Conservation (phyloP, 306 rosid species). For the Geum urbanum region DNA sequence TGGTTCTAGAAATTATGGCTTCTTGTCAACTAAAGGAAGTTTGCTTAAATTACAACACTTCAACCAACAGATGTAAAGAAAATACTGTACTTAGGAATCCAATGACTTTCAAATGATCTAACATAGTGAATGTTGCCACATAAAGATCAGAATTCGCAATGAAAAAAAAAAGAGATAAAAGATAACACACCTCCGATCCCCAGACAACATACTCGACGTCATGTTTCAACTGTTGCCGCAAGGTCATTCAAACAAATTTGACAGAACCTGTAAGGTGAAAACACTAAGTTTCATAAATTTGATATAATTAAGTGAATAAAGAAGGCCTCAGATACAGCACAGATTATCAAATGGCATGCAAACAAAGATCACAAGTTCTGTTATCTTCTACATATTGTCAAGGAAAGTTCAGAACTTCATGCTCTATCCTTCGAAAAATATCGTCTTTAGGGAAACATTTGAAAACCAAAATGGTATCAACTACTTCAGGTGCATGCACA, state of each 20-base stretch:
- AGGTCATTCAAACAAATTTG: conserved; percentile 69
- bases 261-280: conserved; percentile 38
- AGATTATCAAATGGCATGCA: not conserved
- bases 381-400: not conserved
- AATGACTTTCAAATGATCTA: not conserved
- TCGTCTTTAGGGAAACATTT: not conserved
- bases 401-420: not conserved
- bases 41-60: not conserved
- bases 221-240: conserved; percentile 45
- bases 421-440: not conserved
- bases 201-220: conserved; percentile 74
- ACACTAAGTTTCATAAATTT: not conserved
- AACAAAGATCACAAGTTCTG: not conserved
- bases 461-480: not conserved
- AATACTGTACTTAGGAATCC: not conserved
- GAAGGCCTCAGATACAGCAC: not conserved
- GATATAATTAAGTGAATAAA: not conserved
- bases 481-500: not conserved
- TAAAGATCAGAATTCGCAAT: not conserved
- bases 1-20: not conserved
- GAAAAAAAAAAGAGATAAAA: not conserved
- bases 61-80: not conserved
- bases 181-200: conserved; percentile 74
- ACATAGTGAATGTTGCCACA: not conserved
- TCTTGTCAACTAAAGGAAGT: not conserved